Conservation (phyloP, 306 rosid species). For the Clitoria ternatea region DNA sequence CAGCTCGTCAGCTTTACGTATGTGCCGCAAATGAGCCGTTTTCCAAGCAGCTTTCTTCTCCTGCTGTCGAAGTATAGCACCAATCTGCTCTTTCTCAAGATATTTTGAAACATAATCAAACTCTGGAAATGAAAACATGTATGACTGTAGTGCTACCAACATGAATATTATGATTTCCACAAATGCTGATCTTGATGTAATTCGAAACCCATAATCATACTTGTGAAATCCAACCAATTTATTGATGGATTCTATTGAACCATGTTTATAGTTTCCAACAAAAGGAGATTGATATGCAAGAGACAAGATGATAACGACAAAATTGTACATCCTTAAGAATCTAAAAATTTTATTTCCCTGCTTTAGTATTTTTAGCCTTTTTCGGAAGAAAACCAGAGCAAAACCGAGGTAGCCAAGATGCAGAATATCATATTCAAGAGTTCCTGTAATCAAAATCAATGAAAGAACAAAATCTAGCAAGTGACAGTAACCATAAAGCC, state of each 20-base stretch:
- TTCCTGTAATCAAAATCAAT: conserved; percentile 81
- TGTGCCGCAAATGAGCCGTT: conserved; percentile 71
- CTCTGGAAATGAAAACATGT: conserved; percentile 77
- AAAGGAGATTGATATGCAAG: conserved; percentile 94
- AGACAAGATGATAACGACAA: conserved; percentile 71
- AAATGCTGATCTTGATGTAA: conserved; percentile 82
- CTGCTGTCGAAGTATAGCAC: conserved; percentile 76
- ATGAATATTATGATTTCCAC: conserved; percentile 89
- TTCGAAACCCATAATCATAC: conserved; percentile 86
- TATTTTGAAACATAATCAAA: conserved; percentile 73
- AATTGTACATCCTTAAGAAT: conserved; percentile 79
- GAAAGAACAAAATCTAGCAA: conserved; percentile 84
- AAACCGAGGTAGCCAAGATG: conserved; percentile 95
- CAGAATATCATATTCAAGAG: conserved; percentile 87
- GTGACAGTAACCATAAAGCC: conserved; percentile 89
- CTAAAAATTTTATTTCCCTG: conserved; percentile 74
- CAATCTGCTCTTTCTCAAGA: conserved; percentile 92
- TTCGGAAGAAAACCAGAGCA: conserved; percentile 83
- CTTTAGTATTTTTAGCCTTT: conserved; percentile 75
- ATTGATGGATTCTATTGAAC: conserved; percentile 50
- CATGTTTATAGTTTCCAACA: conserved; percentile 61
- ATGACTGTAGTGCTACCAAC: conserved; percentile 80
- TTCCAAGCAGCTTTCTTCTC: conserved; percentile 90
- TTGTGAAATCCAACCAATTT: conserved; percentile 79
- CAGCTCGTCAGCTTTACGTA: conserved; percentile 66